These are phyloP conservation scores for Telopea speciosissima DNA, from an alignment of 177 flowering plant species.

Conservation along the genomic window DNA sequence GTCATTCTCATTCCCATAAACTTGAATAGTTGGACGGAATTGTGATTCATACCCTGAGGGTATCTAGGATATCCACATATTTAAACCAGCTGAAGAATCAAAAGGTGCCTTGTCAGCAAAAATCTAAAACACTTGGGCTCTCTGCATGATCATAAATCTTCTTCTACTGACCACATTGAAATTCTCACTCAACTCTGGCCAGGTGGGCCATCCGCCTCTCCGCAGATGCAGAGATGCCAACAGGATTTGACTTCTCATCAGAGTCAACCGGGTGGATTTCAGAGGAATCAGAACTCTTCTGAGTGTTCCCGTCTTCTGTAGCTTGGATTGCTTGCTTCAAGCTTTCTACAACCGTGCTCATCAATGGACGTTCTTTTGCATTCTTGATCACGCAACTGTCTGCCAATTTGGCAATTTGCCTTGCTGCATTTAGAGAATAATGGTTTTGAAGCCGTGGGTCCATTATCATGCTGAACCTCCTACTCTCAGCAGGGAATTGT, in stretches of 20 bases:
- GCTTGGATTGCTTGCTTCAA: slow-evolving; percentile 27
- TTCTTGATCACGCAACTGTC: slow-evolving; percentile 39
- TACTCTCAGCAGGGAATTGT: slow-evolving; percentile 35
- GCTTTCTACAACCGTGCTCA: slow-evolving; percentile 43
- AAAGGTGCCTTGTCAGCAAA: slow-evolving; percentile 9
- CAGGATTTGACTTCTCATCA: slow-evolving; percentile 15
- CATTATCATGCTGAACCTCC: slow-evolving; percentile 36
- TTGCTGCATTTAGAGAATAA: slow-evolving; percentile 34
- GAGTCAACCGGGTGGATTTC: slow-evolving; percentile 17
- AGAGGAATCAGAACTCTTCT: slow-evolving; percentile 4
- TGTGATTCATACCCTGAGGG: background rate
- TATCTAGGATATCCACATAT: slow-evolving; percentile 4
- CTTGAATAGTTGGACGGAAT: background rate
- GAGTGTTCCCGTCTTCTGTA: slow-evolving; percentile 15
- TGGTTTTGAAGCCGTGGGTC: slow-evolving; percentile 39
- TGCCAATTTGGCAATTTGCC: slow-evolving; percentile 40
- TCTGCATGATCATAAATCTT: slow-evolving; percentile 48
- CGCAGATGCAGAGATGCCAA: slow-evolving; percentile 35
- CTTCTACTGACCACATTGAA: slow-evolving; percentile 34
- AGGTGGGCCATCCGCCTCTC: slow-evolving; percentile 46
- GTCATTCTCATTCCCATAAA: no score
- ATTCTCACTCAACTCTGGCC: slow-evolving; percentile 42
- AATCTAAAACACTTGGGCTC: slow-evolving; percentile 31
- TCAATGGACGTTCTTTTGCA: slow-evolving; percentile 42
- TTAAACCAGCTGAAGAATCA: slow-evolving; percentile 16